A percentile compares a stretch with the other conserved stretches of the same genome.
Conservation (phyloP, 2,329 filamentous ascomycete species). For the Colletotrichum coccodes region DNA sequence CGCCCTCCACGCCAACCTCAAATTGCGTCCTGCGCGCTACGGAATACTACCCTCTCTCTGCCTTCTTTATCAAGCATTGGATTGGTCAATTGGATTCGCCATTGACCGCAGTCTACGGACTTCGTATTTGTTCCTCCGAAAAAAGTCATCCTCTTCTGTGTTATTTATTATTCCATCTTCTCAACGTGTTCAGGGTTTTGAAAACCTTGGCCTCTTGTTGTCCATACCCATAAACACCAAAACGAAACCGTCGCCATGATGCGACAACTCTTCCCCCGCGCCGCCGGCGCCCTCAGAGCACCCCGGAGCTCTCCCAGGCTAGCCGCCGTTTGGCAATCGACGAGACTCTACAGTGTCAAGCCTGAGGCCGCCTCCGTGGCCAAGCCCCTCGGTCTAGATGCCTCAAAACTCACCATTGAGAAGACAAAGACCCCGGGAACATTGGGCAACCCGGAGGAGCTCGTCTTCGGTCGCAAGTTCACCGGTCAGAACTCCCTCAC, state of each 20-base stretch:
- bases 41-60: not conserved
- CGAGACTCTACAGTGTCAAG: constrained; percentile 63
- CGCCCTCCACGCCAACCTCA: constrained; percentile 20
- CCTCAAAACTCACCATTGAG: constrained; percentile 78
- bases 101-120: constrained; percentile 2
- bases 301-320: constrained; percentile 41
- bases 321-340: constrained; percentile 43
- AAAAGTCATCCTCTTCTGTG: constrained; percentile 4
- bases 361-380: constrained; percentile 58
- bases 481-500: constrained; percentile 70
- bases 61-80: constrained; percentile 20
- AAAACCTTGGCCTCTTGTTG: not conserved
- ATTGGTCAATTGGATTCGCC: constrained; percentile 23
- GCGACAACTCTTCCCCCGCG: constrained; percentile 54
- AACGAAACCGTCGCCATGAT: constrained; percentile 49
- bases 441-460: constrained; percentile 78
- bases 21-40: constrained; percentile 17
- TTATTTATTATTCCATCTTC: not conserved
- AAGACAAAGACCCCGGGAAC: constrained; percentile 81
- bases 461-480: constrained; percentile 91
- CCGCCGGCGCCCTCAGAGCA: constrained; percentile 41
- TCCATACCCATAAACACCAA: not conserved
- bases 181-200: not conserved
- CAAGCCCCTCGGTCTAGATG: constrained; percentile 76
- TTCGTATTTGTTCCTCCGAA: not conserved